Conservation (phyloP, 148 eudicot species). For the Gaultheria prostrata region DNA sequence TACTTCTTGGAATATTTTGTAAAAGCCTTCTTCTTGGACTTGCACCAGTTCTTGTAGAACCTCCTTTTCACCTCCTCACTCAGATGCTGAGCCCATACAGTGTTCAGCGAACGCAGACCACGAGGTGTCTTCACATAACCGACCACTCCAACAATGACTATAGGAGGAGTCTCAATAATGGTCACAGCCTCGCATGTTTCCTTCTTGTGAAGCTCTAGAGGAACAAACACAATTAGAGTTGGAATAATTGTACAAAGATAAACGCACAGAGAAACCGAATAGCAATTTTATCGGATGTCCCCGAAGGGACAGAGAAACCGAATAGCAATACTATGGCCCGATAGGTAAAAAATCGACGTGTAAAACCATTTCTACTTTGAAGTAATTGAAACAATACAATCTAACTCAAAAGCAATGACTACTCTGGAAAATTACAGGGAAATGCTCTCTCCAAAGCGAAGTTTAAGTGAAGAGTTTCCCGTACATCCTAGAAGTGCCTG, state of each 20-base stretch:
- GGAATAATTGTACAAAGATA: no score
- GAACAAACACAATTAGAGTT: background rate
- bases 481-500: background rate
- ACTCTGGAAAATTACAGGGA: background rate
- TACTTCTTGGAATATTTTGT: conserved; percentile 62
- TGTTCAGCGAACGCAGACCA: conserved; percentile 75
- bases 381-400: background rate
- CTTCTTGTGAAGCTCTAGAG: conserved; percentile 74
- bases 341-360: background rate
- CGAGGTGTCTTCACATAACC: conserved; percentile 75
- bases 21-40: conserved; percentile 87
- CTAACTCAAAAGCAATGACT: background rate
- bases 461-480: background rate
- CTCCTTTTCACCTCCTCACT: conserved; percentile 72
- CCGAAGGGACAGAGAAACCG: no score
- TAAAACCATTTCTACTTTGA: background rate
- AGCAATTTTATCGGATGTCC: no score
- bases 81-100: conserved; percentile 80
- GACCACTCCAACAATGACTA: conserved; percentile 71
- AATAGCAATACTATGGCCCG: background rate
- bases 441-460: background rate
- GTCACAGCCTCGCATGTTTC: conserved; percentile 88
- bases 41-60: conserved; percentile 85
- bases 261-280: background rate
- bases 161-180: conserved; percentile 71